Evolutionary conservation across 495 filamentous ascomycete genomes (phyloP), one percentile per base, ranked within the genome.

Genomic region (Tuber melanosporum): DNA sequence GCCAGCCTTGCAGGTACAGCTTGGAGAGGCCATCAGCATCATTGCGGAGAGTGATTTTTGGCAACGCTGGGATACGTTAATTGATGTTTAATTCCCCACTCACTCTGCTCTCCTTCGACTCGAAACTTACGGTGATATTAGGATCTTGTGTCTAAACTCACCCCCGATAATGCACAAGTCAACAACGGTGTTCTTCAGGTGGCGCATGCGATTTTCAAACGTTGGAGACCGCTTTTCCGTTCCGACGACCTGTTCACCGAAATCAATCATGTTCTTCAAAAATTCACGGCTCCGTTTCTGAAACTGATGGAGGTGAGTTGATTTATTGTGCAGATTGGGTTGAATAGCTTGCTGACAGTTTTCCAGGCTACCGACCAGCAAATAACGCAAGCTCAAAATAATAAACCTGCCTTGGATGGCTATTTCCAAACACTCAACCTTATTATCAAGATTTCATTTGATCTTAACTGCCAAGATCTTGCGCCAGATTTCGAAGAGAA

Each of bases 11-110:
- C 96, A 98, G 84, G 89, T 92, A 69, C 96, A 98, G 85, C 87
- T 99, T 69, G 96, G 96, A 79, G 96, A 98, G 79, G 94, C 95
- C 52, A 93, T 98, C 83, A 97, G 95, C 85, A 89, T 94, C 78
- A 98, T 99, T 77, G 96, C 96, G 49, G 95, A 98, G 84, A 97
- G 94, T 80, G 96, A 99, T 83, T 99, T 99, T 85, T 98, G 92
- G 91, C 87, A 91, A 84, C 88, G 92, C 81, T 99, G 96, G 96
- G 92, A 97, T 82, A 96, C 94, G 47, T 87, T 99, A 76, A 92
- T 94, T 71, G 90, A 93, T 86, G 90, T 92, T 83, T 43, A 47
- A 86, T 84, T 70, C 39, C 71, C 36, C 17, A 36, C 26, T 36
- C 3, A 36, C 26, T 66, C 32, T 66, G n/a, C 17, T 73, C n/a